Evolutionary conservation across 2,329 filamentous ascomycete species (phyloP).

Genomic region (Rhinocladiella similis): DNA sequence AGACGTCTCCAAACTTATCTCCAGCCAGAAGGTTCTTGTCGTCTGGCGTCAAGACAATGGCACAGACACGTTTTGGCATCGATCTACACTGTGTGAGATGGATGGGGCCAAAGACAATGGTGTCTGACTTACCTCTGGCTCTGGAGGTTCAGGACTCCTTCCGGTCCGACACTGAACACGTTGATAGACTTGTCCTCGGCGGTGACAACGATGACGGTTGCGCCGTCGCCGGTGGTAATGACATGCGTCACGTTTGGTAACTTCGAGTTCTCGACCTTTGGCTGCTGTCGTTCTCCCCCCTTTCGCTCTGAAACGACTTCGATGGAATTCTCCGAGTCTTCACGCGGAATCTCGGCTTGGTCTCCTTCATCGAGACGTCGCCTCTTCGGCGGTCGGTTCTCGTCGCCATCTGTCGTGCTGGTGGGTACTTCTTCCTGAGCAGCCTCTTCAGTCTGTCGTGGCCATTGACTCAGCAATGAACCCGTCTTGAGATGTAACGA

Average conservation of each 20-base stretch:
- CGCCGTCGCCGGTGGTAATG: constrained; percentile 61
- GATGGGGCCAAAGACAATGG: not conserved
- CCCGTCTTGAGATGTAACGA: constrained; percentile 63
- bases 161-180: constrained; percentile 70
- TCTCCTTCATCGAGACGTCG: constrained; percentile 35
- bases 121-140: constrained; percentile 64
- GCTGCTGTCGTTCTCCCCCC: constrained; percentile 26
- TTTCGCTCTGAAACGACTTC: constrained; percentile 30
- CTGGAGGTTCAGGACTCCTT: constrained; percentile 60
- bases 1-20: constrained; percentile 98
- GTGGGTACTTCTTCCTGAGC: constrained; percentile 32
- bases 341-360: constrained; percentile 21
- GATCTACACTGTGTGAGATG: constrained; percentile 51
- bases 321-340: constrained; percentile 26
- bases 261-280: constrained; percentile 22
- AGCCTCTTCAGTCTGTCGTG: constrained; percentile 32
- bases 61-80: constrained; percentile 88
- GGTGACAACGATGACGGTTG: constrained; percentile 74
- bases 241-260: constrained; percentile 67
- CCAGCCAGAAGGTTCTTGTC: constrained; percentile 73
- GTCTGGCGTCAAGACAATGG: constrained; percentile 69
- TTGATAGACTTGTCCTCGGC: constrained; percentile 90
- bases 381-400: constrained; percentile 45
- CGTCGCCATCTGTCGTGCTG: constrained; percentile 29
- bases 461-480: constrained; percentile 63